Conservation (phyloP, 495 filamentous ascomycete genomes). For the Poronia punctata region DNA sequence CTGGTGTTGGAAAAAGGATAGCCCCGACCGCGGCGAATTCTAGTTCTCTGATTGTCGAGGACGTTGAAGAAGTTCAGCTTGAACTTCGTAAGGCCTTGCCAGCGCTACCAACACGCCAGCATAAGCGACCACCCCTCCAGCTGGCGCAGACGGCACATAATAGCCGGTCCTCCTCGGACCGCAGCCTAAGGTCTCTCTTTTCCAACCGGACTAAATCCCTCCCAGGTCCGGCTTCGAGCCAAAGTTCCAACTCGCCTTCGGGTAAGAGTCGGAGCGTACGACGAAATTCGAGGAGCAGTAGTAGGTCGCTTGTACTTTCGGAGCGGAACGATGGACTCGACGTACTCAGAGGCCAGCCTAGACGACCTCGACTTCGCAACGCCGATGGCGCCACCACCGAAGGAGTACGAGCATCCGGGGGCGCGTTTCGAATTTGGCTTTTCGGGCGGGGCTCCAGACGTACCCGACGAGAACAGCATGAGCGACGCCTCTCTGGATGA, state of each 20-base stretch:
- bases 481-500: conserved; percentile 30
- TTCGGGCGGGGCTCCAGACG: conserved; percentile 36
- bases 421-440: conserved; percentile 73
- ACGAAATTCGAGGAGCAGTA: neutral
- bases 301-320: conserved; percentile 4
- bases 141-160: conserved; percentile 11
- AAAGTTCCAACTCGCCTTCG: conserved; percentile 1
- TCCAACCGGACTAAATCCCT: conserved; percentile 18
- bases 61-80: conserved; percentile 2
- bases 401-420: conserved; percentile 54
- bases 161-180: conserved; percentile 10
- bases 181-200: conserved; percentile 23
- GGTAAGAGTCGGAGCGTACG: conserved; percentile 1
- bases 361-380: conserved; percentile 54
- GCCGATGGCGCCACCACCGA: conserved; percentile 26
- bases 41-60: conserved; percentile 13
- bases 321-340: conserved; percentile 16
- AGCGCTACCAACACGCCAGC: conserved; percentile 21
- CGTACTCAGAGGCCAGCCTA: conserved; percentile 22
- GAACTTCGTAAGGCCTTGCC: conserved; percentile 15
- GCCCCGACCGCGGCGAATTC: conserved; percentile 5
- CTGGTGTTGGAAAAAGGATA: conserved; percentile 12
- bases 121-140: conserved; percentile 26
- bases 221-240: conserved; percentile 5
- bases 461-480: conserved; percentile 46